Conservation (phyloP, 2,329 filamentous ascomycete species). For the Paecilomyces fulvus region DNA sequence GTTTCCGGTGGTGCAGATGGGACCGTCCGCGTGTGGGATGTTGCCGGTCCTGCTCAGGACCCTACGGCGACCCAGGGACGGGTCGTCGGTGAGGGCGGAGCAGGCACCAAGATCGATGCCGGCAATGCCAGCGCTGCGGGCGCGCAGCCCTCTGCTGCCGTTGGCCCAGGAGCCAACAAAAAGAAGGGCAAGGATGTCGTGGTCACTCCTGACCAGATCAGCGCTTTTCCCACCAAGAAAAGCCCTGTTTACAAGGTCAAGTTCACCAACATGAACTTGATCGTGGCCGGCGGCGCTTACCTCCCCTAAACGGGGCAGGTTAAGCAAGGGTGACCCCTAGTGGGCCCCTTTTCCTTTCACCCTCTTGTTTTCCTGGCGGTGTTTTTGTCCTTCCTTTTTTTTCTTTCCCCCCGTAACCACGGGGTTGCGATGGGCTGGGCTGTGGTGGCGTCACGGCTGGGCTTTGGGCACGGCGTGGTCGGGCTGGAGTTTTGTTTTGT, state of each 20-base stretch:
- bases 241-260: constrained; percentile 86
- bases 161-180: constrained; percentile 36
- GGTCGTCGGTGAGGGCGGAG: constrained; percentile 41
- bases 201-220: constrained; percentile 88
- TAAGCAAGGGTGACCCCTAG: neutral
- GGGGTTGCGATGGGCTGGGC: neutral
- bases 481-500: neutral
- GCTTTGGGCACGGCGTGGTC: neutral
- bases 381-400: neutral
- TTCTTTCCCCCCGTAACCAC: neutral
- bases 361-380: neutral
- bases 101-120: constrained; percentile 44
- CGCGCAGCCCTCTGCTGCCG: constrained; percentile 36
- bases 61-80: constrained; percentile 50
- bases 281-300: constrained; percentile 71
- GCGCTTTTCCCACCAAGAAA: constrained; percentile 91
- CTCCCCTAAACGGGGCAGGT: constrained; percentile 36
- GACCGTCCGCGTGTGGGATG: constrained; percentile 91
- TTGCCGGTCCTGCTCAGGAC: constrained; percentile 59
- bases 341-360: neutral
- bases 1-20: constrained; percentile 86
- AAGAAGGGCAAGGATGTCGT: constrained; percentile 87
- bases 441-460: neutral
- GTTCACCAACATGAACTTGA: constrained; percentile 91
- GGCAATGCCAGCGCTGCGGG: constrained; percentile 40